phyloP scores from a whole-genome alignment of 108 stramenopile species.

The Pseudonitzschia multistriata region DNA sequence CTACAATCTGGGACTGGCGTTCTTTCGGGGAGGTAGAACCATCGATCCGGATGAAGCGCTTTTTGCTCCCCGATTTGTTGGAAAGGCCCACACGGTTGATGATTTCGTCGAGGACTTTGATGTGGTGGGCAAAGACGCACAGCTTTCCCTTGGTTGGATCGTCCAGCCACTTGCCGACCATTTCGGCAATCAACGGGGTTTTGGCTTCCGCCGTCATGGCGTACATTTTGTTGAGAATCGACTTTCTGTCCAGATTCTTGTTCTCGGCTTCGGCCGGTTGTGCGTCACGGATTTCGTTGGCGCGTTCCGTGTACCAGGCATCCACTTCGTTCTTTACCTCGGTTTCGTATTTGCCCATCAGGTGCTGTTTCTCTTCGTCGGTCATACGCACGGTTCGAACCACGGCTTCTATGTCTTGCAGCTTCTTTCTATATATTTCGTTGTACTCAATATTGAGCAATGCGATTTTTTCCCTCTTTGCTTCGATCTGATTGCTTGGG shows the following conservation, averaged over 20 bases:
- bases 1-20: conserved; percentile 89
- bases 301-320: conserved; percentile 18
- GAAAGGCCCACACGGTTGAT: conserved; percentile 47
- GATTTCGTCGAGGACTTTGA: conserved; percentile 85
- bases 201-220: conserved; percentile 82
- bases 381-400: neutral
- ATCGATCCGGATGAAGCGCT: conserved; percentile 90
- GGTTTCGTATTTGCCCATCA: neutral
- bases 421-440: conserved; percentile 2
- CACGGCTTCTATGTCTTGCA: neutral
- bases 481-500: neutral
- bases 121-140: conserved; percentile 97
- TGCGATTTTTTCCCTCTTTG: neutral
- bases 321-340: conserved; percentile 16
- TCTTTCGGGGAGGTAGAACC: conserved; percentile 82
- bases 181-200: conserved; percentile 57
- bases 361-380: conserved; percentile 9
- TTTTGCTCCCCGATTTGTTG: conserved; percentile 36
- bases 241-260: conserved; percentile 47
- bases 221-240: conserved; percentile 83
- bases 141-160: conserved; percentile 87
- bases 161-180: conserved; percentile 67
- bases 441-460: conserved; percentile 19
- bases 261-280: conserved; percentile 28
- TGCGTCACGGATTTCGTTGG: conserved; percentile 17